These are phyloP conservation scores for Neurospora crassa DNA, from an alignment of 2,329 filamentous ascomycete species.

Conservation along the genomic window DNA sequence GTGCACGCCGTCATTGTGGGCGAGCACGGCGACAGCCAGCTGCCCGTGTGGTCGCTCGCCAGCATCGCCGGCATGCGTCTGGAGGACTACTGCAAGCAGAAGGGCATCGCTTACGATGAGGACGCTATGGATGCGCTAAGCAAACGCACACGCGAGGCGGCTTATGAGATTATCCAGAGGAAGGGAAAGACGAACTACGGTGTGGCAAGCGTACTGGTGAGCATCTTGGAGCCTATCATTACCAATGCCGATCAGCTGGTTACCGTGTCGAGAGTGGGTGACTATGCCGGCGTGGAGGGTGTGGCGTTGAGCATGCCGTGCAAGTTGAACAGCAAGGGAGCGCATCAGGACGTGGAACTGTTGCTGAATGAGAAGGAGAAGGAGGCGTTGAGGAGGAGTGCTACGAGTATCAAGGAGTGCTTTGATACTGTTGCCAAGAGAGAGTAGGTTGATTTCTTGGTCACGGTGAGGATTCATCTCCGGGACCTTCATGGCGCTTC, in stretches of 20 bases:
- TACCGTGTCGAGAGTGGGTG: constrained; percentile 20
- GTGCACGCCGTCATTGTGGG: constrained; percentile 24
- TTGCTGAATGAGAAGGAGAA: constrained; percentile 16
- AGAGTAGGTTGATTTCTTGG: neutral
- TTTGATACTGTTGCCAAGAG: neutral
- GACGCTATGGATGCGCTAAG: constrained; percentile 18
- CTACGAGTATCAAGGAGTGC: constrained; percentile 17
- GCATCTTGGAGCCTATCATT: constrained; percentile 22
- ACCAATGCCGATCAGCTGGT: constrained; percentile 20
- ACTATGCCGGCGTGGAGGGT: constrained; percentile 18
- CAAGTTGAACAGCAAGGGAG: constrained; percentile 19
- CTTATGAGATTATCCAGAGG: constrained; percentile 24
- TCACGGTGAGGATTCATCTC: neutral
- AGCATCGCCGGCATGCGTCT: constrained; percentile 22
- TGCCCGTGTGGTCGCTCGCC: constrained; percentile 24
- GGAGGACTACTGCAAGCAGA: constrained; percentile 18
- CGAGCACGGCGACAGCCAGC: constrained; percentile 25
- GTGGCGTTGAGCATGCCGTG: constrained; percentile 22
- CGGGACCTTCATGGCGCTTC: neutral
- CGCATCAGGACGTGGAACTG: constrained; percentile 18
- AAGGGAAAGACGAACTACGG: constrained; percentile 26
- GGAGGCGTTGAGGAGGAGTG: constrained; percentile 16
- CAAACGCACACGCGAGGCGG: constrained; percentile 19
- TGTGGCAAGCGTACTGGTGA: constrained; percentile 22
- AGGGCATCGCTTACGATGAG: constrained; percentile 17